Evolutionary conservation across 805 yeast genomes (phyloP).

Genomic region (Danielozyma ontarioensis): DNA sequence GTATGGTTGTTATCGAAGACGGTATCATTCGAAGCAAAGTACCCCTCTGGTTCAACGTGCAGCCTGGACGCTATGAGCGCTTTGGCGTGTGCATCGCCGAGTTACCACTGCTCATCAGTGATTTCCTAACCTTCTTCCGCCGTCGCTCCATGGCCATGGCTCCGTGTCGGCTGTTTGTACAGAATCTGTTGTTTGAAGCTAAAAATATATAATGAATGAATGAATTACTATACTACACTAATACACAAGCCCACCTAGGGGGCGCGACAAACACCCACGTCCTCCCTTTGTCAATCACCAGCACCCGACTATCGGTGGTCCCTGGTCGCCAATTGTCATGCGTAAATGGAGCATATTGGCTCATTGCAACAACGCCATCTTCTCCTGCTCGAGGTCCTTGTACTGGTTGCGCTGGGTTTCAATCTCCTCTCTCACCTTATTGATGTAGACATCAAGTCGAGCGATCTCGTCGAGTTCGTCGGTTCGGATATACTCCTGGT

Average conservation of each 20-base stretch:
- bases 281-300: no score
- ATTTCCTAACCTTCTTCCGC: conserved; percentile 1
- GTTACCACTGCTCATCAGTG: conserved; percentile 7
- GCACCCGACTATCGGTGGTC: no score
- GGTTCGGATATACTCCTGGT: conserved; percentile 36
- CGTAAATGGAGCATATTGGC: no score
- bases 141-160: no score
- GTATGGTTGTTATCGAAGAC: conserved; percentile 17
- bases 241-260: no score
- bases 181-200: no score
- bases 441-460: conserved; percentile 33
- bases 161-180: no score
- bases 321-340: no score
- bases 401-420: conserved; percentile 36
- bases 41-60: conserved; percentile 12
- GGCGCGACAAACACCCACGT: no score
- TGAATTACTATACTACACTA: no score
- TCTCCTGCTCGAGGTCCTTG: conserved; percentile 37
- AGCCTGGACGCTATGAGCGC: conserved; percentile 13
- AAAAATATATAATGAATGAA: no score
- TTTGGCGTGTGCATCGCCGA: conserved; percentile 14
- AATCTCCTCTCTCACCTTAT: conserved; percentile 34
- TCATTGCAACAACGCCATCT: conserved; percentile 34
- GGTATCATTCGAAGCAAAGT: conserved; percentile 10
- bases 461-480: conserved; percentile 39